Evolutionary conservation across 208 protist species (phyloP), one percentile per base, ranked within the genome.

Genomic region (Trypanosomatidae sp.): DNA sequence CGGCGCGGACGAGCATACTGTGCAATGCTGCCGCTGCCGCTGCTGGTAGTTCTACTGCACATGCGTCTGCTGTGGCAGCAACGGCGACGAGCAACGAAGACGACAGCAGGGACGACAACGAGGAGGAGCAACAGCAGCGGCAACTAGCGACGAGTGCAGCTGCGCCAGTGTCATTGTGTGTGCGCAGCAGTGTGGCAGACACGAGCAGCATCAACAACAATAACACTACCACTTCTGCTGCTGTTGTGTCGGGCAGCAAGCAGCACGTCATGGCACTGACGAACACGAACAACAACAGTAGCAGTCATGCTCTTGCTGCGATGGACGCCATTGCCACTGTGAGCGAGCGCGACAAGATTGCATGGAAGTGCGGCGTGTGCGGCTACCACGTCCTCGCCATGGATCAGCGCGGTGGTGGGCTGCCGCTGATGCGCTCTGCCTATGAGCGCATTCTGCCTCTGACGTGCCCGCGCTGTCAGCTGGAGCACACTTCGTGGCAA

Each of bases 331-430:
- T 27, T 8, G 22, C 21, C 3, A 19, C 20, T 0, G 50, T 47
- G 20, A 43, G 30, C 6, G 44, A 32, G 11, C 52, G 42, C 23
- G 61, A 71, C 27, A 74, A 71, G 6, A 67, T 85, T 6, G 64
- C 83, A 15, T 92, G 83, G 79, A 61, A 62, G 11, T 92, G 83
- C 42, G 77, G 69, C 21, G 50, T 85, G 45, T 92, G 83, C 33
- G 70, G 68, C 6, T 92, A 92, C 53, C 57, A 76, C 43, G 67
- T 88, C 20, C 56, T 88, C 4, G 74, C 83, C 3, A 85, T 92
- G 65, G 83, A 92, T 48, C 68, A 84, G 22, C 43, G 82, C 18
- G 83, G 83, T 16, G 56, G 52, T 0, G 67, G 78, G 23, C 63
- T 92, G 20, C 71, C 75, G 18, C 58, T 92, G 28, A 48, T 66